Conservation (phyloP, 129 eudicot genomes). For the Scalesia atractyloides region DNA sequence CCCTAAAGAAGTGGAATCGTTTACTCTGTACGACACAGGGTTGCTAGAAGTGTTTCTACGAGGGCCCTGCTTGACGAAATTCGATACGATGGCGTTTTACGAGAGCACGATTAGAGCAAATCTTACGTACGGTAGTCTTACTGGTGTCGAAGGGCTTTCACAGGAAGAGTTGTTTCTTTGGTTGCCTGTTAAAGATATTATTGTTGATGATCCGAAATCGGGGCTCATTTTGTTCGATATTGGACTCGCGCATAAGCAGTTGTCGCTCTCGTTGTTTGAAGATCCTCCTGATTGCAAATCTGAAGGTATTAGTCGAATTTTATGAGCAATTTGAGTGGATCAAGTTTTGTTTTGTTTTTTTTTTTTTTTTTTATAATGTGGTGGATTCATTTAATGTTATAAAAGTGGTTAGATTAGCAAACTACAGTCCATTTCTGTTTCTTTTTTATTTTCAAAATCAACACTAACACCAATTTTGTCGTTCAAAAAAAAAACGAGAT, state of each 20-base stretch:
- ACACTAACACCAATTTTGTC: no score
- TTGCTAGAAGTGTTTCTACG: conserved; percentile 55
- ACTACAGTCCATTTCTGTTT: no score
- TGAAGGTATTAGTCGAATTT: conserved; percentile 27
- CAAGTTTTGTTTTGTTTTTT: no score
- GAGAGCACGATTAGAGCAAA: conserved; percentile 65
- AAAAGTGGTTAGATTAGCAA: no score
- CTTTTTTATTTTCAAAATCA: no score
- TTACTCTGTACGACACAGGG: conserved; percentile 51
- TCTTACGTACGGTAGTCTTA: conserved; percentile 65
- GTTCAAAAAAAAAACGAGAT: no score
- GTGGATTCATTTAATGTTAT: no score
- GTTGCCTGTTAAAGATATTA: conserved; percentile 75
- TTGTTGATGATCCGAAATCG: conserved; percentile 68
- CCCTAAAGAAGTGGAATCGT: conserved; percentile 69
- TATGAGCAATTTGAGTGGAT: no score
- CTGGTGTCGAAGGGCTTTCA: conserved; percentile 63
- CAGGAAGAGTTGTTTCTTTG: conserved; percentile 81
- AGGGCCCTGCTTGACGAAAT: conserved; percentile 68
- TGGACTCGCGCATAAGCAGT: conserved; percentile 75
- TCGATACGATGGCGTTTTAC: conserved; percentile 70
- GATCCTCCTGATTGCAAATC: conserved; percentile 79
- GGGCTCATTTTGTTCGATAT: conserved; percentile 69
- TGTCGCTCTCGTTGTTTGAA: conserved; percentile 71
- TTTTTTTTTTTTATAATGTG: no score